Evolutionary conservation across 495 filamentous ascomycete genomes (phyloP), one percentile per base, ranked within the genome.

Genomic region (Achaetomiella virescens): DNA sequence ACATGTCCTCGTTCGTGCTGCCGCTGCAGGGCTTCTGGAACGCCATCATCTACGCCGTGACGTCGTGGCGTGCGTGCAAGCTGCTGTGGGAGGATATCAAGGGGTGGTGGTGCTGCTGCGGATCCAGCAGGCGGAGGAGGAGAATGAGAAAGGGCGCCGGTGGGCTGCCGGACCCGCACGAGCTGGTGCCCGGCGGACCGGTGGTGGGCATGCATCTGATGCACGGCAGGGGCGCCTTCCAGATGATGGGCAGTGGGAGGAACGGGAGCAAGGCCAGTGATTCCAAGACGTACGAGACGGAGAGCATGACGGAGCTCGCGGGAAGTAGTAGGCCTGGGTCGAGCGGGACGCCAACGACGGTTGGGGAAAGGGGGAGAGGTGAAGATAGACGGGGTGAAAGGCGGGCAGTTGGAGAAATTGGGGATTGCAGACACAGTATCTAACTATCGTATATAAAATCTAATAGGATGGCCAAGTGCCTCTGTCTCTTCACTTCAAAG

Each of bases 11-110:
- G 1, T 78, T 91, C 46, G 89, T 93, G 0, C 76, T 95, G 12
- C 90, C 90, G 0, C 73, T 91, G 0, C 90, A 95, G 64, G 90
- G 90, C 2, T 90, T 92, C 66, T 92, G 88, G 86, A 95, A 95
- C 64, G 81, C 83, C 24, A 64, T 89, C 48, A 89, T 95, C 55
- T 95, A 95, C 72, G 66, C 82, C 4, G 81, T 81, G 17, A 89
- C 88, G 1, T 82, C 75, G 22, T 77, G 72, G 72, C 59, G 65
- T 24, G 77, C 77, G 3, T 76, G 73, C 54, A 69, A 69, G 58
- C 56, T 63, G 17, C 62, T 76, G 3, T 66, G 64, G 56, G 58
- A 57, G 0, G 59, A 46, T 15, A 29, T 62, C 7, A 18, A 38
- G 35, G 15, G 22, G 12, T 60, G 52, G 52, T 56, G 35, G 20